These are phyloP conservation scores for Scedosporium apiospermum DNA, from an alignment of 2,329 filamentous ascomycete genomes.

Conservation along the genomic window DNA sequence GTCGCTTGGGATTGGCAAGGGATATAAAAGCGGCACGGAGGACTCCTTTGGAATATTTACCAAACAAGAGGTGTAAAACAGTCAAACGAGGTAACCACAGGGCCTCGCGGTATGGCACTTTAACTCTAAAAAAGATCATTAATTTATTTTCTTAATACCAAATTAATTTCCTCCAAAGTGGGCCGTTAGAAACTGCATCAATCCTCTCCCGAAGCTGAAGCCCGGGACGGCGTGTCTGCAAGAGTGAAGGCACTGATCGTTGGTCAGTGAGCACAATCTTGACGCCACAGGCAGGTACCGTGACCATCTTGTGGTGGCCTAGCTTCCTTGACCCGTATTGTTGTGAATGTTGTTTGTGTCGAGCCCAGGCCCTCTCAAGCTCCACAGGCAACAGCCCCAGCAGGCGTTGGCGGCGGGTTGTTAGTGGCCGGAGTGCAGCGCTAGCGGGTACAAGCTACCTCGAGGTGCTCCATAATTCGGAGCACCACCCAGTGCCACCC, in stretches of 20 bases:
- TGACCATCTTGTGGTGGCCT: neutral
- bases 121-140: neutral
- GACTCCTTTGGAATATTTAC: too few species aligned
- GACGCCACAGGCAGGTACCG: neutral
- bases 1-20: too few species aligned
- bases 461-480: neutral
- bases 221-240: neutral
- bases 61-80: neutral
- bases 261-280: neutral
- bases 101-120: neutral
- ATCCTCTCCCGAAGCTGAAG: neutral
- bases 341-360: neutral
- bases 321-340: neutral
- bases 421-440: neutral
- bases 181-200: neutral
- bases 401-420: neutral
- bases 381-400: neutral
- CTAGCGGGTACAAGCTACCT: neutral
- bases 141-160: neutral
- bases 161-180: neutral
- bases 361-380: neutral
- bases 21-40: too few species aligned
- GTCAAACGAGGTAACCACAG: neutral
- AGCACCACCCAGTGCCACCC: neutral
- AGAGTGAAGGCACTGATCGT: too few species aligned